Conservation (phyloP, 768 basidiomycete species). For the Boletus patriciae region DNA sequence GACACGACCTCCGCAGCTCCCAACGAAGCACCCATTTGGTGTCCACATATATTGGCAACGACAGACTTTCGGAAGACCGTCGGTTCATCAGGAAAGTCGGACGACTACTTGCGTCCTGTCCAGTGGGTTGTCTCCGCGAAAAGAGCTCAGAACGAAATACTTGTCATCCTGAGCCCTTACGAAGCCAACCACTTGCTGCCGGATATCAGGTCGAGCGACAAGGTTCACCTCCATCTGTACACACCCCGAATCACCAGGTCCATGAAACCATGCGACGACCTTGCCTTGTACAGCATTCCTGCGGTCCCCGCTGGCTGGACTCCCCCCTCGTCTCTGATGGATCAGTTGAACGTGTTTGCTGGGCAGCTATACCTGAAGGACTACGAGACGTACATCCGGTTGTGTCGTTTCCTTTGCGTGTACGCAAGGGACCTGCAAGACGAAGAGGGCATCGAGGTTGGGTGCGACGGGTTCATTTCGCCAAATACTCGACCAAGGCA, state of each 20-base stretch:
- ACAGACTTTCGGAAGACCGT: constrained; percentile 18
- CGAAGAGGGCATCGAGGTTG: constrained; percentile 7
- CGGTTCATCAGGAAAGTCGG: neutral
- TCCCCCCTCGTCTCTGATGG: neutral
- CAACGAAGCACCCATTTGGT: constrained; percentile 26
- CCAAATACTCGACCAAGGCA: constrained; percentile 13
- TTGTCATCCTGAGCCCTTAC: constrained; percentile 44
- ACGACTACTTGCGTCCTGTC: constrained; percentile 31
- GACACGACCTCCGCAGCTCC: neutral
- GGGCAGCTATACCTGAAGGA: constrained; percentile 35
- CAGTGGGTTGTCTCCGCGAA: constrained; percentile 28
- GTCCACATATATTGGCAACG: constrained; percentile 16
- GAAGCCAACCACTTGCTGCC: constrained; percentile 42
- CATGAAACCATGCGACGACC: constrained; percentile 40
- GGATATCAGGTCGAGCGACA: constrained; percentile 31
- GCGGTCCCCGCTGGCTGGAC: neutral
- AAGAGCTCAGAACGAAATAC: neutral
- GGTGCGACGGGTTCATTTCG: constrained; percentile 23
- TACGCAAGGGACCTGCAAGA: constrained; percentile 17
- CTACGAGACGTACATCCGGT: constrained; percentile 26
- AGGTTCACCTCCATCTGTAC: constrained; percentile 46
- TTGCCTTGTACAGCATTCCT: constrained; percentile 16
- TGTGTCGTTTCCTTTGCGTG: constrained; percentile 30
- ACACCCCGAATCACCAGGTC: constrained; percentile 36
- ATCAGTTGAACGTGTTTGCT: constrained; percentile 32